Base-by-base conservation (phyloP, 805 yeast genomes). In the Barnettozyma salicaria region DNA sequence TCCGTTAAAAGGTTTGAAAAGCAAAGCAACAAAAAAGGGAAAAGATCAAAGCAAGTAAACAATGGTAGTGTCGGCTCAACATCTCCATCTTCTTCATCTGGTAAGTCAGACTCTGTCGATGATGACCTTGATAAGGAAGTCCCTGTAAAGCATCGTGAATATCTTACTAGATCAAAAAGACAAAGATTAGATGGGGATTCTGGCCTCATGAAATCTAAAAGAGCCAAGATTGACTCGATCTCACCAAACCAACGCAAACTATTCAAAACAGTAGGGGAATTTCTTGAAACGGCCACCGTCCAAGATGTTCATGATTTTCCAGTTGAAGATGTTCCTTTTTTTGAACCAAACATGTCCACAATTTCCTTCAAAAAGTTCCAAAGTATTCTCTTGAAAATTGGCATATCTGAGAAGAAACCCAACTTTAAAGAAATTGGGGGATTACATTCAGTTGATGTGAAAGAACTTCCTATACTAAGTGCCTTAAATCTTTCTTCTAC, bases 401-500 rank as follows among this genome's bases (percentile, higher is more conserved):
- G 49, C 2, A 9, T 13, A 11, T 37, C 48, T 5, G 29, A 41
- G 7, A 24, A 27, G 4, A 38, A 30, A 6, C n/a, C n/a, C n/a
- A 17, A 14, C 3, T 39, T 45, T 37, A 49, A 47, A 40, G 44
- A 41, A n/a, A 19, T 25, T 7, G 11, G 30, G 7, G 34, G 38
- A 5, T 16, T 37, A 8, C 41, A 43, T 1, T 27, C 32, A 5
- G 29, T 49, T 9, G 34, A 36, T 5, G 19, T 27, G 3, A 41
- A 37, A 10, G 55, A 52, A 17, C 14, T 44, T 4, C 23, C 37
- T 2, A 33, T 53, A 27, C 40, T 42, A 5, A 16, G 32, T 7
- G 44, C 45, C 2, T 44, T 53, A 30, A 48, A 43, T 32, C 37
- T 52, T 30, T 40, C 55, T 4, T 53, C 53, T 6, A 19, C 34